Evolutionary conservation across 1,284 basidiomycete species (phyloP), one percentile per base, ranked within the genome.

Genomic region (Moesziomyces parantarcticus): DNA sequence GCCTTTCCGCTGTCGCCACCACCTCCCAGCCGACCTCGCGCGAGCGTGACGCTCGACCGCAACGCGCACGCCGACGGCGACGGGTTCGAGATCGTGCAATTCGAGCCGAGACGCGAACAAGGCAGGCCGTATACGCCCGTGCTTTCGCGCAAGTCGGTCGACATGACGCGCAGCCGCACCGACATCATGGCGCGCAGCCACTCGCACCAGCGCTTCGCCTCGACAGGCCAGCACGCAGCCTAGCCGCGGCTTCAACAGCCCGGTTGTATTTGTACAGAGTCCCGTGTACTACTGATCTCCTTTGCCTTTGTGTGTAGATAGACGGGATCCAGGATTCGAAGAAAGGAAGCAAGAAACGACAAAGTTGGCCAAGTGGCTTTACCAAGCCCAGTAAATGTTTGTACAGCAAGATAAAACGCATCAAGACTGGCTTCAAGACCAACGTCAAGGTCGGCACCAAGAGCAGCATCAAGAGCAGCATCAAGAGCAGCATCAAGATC

Each of bases 171-270:
- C n/a, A 20, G 41, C 21, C 41, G 41, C 5, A 36, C 46, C 6
- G 23, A 54, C 11, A 62, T 58, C 18, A 69, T 69, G 66, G 52
- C 59, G 3, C 32, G 49, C 22, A 58, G 59, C 16, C 59, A 62
- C 49, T 56, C 53, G 22, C 63, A 66, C 39, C 58, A 61, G 16
- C 34, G 25, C 25, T 50, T 50, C n/a, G 48, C 41, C 16, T 22
- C 26, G 1, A 22, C 25, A 7, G 11, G 20, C 5, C 43, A 43
- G 21, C n/a, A 13, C 20, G 29, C 46, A 42, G 3, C 14, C 10
- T 16, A 1, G 6, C 29, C 29, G 29, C 29, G 8, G 62, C 56
- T 55, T 58, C 56, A 58, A 55, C 47, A 54, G 56, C 56, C 1
- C 20, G 13, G 26, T 14, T 36, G 34, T 36, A 36, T 16, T 36